A percentile compares a stretch with the other conserved stretches of the same genome.
Conservation (phyloP, 1,284 basidiomycete genomes). For the Trametes pubescens region DNA sequence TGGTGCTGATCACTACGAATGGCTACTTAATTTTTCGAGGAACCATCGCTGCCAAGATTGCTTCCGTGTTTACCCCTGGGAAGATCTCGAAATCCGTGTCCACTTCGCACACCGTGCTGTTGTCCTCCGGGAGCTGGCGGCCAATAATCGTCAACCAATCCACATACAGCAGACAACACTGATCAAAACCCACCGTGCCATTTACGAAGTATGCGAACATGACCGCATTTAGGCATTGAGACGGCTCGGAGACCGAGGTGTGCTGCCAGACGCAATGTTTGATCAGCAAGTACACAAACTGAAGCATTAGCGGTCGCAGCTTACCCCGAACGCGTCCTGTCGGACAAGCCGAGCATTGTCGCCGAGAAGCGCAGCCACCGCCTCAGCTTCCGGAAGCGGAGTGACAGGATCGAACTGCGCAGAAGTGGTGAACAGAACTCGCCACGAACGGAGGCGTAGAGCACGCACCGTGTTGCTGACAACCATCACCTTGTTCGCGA, state of each 20-base stretch:
- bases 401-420: conserved; percentile 33
- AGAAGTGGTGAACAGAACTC: neutral
- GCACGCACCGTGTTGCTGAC: conserved; percentile 32
- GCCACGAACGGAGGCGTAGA: neutral
- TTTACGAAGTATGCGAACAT: conserved; percentile 3
- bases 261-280: neutral
- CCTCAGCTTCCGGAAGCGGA: conserved; percentile 28
- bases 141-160: too few relatives aligned
- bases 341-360: conserved; percentile 30
- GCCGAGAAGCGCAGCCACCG: conserved; percentile 26
- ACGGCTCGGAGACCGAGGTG: conserved; percentile 2
- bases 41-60: conserved; percentile 1
- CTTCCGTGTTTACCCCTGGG: conserved; percentile 7
- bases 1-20: too few relatives aligned
- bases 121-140: conserved; percentile 13
- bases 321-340: conserved; percentile 35
- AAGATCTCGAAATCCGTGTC: conserved; percentile 16
- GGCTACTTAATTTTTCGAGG: neutral
- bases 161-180: too few relatives aligned
- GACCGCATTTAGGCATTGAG: conserved; percentile 5
- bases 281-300: neutral
- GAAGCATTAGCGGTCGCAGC: neutral
- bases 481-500: conserved; percentile 33
- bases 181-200: conserved; percentile 8
- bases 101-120: conserved; percentile 9